Base-by-base conservation (phyloP, 495 filamentous ascomycete species). In the Lophium mytilinum region DNA sequence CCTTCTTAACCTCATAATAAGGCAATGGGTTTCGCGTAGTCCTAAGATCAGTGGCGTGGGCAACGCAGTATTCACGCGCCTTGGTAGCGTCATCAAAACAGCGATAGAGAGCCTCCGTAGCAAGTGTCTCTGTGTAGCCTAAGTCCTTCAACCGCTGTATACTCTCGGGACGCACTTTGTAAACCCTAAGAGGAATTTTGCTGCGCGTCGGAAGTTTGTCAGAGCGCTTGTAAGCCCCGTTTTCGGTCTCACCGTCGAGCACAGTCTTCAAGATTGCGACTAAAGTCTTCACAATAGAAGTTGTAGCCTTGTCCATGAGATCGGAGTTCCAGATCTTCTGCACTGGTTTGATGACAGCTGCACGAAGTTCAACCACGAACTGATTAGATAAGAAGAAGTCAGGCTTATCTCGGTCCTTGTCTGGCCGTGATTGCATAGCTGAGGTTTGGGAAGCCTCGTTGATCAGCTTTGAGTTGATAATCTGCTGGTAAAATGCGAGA, bases 321-420 rank as follows among this genome's bases (percentile, higher is more conserved):
- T 81, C 79, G 7, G 89, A 91, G 53, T 84, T 78, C 94, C 94
- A 99, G 53, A 96, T 80, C 21, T 82, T 77, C 51, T 76, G 81
- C 46, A 89, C 78, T 52, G 87, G 83, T 1, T 90, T 88, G n/a
- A 96, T 68, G 43, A 96, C 82, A 33, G 84, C 79, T 75, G 88
- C 82, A 45, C 91, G 83, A 42, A 97, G 72, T 67, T 97, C 93
- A 35, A 99, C 85, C 10, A 95, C 67, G 54, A 97, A 87, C 65
- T 97, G 93, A 7, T 78, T 75, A 7, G 84, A 73, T 14, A 83
- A 77, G 63, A 88, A 90, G 60, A 79, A 80, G 65, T 95, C 87
- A 8, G 80, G 70, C 33, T 77, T 79, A 34, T 78, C 76, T 24
- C 75, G 75, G 37, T 81, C 78, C 50, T 80, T 73, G 19, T 83